phyloP scores from a whole-genome alignment of 805 yeast species.

The Debaryomyces prosopidis region DNA sequence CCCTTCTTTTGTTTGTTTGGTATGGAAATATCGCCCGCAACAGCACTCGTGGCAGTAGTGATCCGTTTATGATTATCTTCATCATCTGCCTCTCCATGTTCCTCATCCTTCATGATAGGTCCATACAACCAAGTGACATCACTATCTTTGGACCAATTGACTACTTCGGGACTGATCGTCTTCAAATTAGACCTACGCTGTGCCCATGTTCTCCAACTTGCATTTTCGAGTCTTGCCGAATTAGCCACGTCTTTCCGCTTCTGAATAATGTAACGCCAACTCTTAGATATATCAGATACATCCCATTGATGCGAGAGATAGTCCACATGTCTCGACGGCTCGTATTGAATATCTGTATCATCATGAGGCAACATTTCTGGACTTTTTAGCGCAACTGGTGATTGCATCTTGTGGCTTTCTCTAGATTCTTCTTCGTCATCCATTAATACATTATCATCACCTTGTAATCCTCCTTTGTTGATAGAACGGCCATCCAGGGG shows the following conservation, averaged over 20 bases:
- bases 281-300: conserved; percentile 86
- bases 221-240: conserved; percentile 47
- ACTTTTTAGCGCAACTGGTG: conserved; percentile 15
- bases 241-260: conserved; percentile 80
- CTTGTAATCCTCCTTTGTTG: not conserved
- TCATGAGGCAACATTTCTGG: conserved; percentile 65
- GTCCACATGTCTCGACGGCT: conserved; percentile 90
- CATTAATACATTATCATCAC: not conserved
- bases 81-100: conserved; percentile 18
- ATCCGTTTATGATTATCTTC: conserved; percentile 13
- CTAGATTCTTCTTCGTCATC: conserved; percentile 4
- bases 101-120: conserved; percentile 61
- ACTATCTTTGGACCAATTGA: conserved; percentile 95
- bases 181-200: conserved; percentile 63
- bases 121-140: conserved; percentile 99
- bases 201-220: conserved; percentile 96
- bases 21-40: conserved; percentile 47
- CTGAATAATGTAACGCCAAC: conserved; percentile 91
- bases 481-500: not conserved
- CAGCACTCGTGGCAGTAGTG: conserved; percentile 41
- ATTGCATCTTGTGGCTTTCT: not conserved
- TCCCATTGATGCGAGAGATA: conserved; percentile 96
- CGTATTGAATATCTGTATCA: conserved; percentile 75
- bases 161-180: conserved; percentile 88
- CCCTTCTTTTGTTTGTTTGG: conserved; percentile 28